phyloP scores from a whole-genome alignment of 352 stramenopile species.

The Globisporangium polare region DNA sequence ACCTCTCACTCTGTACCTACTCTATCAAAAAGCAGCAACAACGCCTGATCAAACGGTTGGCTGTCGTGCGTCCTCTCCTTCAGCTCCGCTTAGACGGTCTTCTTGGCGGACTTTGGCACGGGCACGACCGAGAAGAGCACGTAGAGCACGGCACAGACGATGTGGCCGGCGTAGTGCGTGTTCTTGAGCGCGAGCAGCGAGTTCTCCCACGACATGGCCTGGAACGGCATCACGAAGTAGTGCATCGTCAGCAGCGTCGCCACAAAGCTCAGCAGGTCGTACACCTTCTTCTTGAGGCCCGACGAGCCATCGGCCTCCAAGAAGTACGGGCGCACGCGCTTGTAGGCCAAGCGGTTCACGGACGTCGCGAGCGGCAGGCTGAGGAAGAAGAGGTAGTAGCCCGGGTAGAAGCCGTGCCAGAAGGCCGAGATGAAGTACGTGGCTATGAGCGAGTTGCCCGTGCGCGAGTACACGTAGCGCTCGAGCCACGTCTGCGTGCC shows the following conservation, averaged over 20 bases:
- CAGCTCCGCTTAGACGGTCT: constrained; percentile 33
- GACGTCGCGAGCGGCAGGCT: constrained; percentile 60
- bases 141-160: constrained; percentile 59
- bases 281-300: constrained; percentile 49
- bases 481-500: constrained; percentile 94
- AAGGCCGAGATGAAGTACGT: constrained; percentile 94
- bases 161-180: constrained; percentile 68
- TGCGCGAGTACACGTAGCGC: constrained; percentile 94
- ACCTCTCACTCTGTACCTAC: neutral
- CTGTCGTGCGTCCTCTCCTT: neutral
- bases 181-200: constrained; percentile 61
- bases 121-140: constrained; percentile 65
- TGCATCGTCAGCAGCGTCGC: constrained; percentile 48
- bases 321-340: constrained; percentile 65
- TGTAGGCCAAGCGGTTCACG: constrained; percentile 63
- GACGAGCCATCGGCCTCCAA: constrained; percentile 52
- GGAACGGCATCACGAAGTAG: constrained; percentile 74
- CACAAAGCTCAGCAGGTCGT: constrained; percentile 51
- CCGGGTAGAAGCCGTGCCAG: constrained; percentile 97
- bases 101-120: constrained; percentile 48
- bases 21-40: constrained; percentile 2
- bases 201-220: constrained; percentile 67
- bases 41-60: neutral
- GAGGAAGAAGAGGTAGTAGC: constrained; percentile 97
- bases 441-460: constrained; percentile 84